Conservation (phyloP, 1,284 basidiomycete genomes). For the Ceratobasidium sp. region DNA sequence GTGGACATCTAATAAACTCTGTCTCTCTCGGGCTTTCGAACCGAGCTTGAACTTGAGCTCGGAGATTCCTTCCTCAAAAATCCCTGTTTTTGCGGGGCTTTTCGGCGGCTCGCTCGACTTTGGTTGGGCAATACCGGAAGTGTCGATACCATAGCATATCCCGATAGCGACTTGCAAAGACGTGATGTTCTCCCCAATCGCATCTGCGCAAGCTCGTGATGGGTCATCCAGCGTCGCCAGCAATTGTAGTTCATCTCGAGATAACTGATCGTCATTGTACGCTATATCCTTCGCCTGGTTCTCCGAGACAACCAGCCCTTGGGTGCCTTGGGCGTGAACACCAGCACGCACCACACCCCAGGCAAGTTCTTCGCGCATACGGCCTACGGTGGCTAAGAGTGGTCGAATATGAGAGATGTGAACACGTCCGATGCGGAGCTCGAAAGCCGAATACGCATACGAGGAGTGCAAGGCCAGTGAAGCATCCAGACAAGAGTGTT, state of each 20-base stretch:
- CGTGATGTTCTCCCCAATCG: constrained; percentile 23
- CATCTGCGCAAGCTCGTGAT: constrained; percentile 20
- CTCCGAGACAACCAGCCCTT: background rate
- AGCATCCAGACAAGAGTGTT: constrained; percentile 55
- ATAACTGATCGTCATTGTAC: constrained; percentile 32
- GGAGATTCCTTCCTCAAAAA: background rate
- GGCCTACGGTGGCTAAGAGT: constrained; percentile 61
- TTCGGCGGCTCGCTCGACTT: background rate
- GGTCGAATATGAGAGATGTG: constrained; percentile 61
- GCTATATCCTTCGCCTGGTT: constrained; percentile 3
- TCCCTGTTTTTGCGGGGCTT: background rate
- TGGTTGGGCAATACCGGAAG: background rate
- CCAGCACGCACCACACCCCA: constrained; percentile 57
- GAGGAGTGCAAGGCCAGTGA: constrained; percentile 59
- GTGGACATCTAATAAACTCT: constrained; percentile 14
- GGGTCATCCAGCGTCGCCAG: constrained; percentile 36
- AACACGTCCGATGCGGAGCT: constrained; percentile 62
- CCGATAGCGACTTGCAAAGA: constrained; percentile 32
- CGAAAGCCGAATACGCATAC: constrained; percentile 63
- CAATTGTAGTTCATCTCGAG: constrained; percentile 25
- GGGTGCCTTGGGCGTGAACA: constrained; percentile 8
- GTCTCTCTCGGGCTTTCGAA: constrained; percentile 5
- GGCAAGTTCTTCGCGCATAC: constrained; percentile 61
- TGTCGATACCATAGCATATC: constrained; percentile 27
- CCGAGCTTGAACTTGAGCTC: constrained; percentile 3